phyloP scores from a whole-genome alignment of 345 rosid species.

The Syzygium aromaticum region DNA sequence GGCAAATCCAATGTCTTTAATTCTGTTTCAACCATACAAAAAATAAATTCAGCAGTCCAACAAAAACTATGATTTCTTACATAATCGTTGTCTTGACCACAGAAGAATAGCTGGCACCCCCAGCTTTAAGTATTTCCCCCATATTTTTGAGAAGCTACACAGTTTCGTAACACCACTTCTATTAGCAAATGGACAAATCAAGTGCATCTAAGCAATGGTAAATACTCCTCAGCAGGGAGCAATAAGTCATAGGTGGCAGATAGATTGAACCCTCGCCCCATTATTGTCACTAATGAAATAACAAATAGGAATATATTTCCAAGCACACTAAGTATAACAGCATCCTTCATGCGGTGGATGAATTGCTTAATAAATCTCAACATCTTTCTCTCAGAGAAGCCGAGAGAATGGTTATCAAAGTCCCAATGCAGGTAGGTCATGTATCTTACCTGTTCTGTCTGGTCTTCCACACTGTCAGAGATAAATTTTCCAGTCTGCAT shows the following conservation, averaged over 20 bases:
- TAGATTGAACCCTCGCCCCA: background rate
- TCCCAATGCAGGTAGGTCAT: background rate
- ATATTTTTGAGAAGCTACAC: constrained; percentile 45
- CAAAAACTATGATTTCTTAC: constrained; percentile 12
- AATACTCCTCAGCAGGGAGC: background rate
- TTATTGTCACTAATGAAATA: background rate
- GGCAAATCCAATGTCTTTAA: background rate
- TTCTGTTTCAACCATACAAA: background rate
- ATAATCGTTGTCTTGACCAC: constrained; percentile 61
- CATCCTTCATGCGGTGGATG: background rate
- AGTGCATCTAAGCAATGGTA: background rate
- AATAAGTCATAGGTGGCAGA: background rate
- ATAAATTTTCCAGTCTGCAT: constrained; percentile 70
- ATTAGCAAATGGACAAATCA: background rate
- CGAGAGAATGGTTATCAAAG: background rate
- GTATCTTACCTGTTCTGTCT: constrained; percentile 72
- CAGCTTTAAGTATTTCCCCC: constrained; percentile 56
- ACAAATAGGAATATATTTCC: background rate
- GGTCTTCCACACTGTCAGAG: constrained; percentile 65
- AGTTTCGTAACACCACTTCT: background rate
- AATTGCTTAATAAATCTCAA: background rate
- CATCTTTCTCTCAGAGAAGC: background rate
- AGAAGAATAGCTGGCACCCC: constrained; percentile 44
- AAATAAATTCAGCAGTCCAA: background rate
- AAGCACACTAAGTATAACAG: background rate